phyloP scores from a whole-genome alignment of 2,329 filamentous ascomycete species.

The Colletotrichum gigasporum region DNA sequence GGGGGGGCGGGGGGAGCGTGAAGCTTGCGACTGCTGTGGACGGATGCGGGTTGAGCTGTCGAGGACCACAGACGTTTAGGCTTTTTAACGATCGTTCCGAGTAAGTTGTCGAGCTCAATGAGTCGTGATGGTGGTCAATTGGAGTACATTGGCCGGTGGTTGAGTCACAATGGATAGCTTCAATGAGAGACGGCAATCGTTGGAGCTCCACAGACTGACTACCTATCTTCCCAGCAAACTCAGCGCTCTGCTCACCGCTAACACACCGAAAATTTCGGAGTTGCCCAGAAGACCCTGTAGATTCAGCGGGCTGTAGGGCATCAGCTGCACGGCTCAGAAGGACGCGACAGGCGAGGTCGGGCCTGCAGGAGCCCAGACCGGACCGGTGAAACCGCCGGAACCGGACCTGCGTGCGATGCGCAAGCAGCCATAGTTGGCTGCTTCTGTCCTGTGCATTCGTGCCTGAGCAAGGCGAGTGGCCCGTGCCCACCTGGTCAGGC shows the following conservation, averaged over 20 bases:
- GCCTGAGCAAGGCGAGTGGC: conserved; percentile 1
- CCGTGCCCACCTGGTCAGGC: conserved; percentile 24
- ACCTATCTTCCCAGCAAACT: conserved; percentile 17
- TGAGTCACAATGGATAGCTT: conserved; percentile 29
- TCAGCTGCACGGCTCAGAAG: not conserved
- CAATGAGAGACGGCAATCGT: conserved; percentile 7
- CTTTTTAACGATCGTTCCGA: not conserved
- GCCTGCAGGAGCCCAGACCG: conserved; percentile 24
- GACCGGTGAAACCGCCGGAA: conserved; percentile 18
- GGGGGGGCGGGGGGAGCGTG: not conserved
- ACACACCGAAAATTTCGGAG: conserved; percentile 33
- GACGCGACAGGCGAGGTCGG: not conserved
- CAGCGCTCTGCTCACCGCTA: conserved; percentile 25
- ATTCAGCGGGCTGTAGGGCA: conserved; percentile 4
- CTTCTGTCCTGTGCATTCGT: not conserved
- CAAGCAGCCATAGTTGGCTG: not conserved
- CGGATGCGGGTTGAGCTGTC: not conserved
- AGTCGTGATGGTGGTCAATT: conserved; percentile 15
- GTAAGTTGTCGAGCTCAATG: not conserved
- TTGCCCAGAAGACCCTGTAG: not conserved
- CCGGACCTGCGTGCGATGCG: conserved; percentile 15
- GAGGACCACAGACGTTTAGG: not conserved
- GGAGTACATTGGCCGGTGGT: not conserved
- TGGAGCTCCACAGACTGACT: conserved; percentile 7
- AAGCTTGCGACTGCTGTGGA: conserved; percentile 8